A percentile compares a stretch with the other conserved stretches of the same genome.
phyloP scores from a whole-genome alignment of 1,284 basidiomycete species.

The Pascua guehoae region DNA sequence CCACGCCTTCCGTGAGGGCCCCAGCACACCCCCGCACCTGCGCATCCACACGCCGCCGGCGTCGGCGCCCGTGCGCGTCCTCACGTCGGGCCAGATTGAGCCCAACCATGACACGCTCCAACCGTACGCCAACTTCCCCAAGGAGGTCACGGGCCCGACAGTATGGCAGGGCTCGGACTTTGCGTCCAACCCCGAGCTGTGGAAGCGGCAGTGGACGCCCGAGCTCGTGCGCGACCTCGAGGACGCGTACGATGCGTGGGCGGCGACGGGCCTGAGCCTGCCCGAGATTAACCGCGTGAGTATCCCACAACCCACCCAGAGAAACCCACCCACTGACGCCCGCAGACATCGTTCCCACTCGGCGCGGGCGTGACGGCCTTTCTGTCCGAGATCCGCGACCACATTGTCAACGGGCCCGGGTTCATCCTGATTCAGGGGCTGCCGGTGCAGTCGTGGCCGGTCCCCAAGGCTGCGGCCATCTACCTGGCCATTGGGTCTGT shows the following conservation, averaged over 20 bases:
- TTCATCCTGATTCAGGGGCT: constrained; percentile 51
- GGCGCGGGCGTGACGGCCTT: constrained; percentile 16
- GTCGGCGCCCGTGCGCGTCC: background rate
- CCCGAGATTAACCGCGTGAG: constrained; percentile 31
- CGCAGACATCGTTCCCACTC: constrained; percentile 31
- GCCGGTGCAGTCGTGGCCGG: constrained; percentile 44
- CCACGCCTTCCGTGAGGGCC: too few relatives aligned
- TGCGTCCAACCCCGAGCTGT: constrained; percentile 20
- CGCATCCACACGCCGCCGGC: too few relatives aligned
- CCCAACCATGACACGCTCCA: constrained; percentile 19
- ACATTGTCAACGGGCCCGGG: constrained; percentile 39
- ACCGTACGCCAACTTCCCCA: constrained; percentile 44
- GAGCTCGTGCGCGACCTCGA: constrained; percentile 29
- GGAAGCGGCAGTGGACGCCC: constrained; percentile 31
- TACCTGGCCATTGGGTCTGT: constrained; percentile 49
- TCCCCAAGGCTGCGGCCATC: constrained; percentile 45
- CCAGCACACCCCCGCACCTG: too few relatives aligned
- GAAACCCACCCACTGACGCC: background rate
- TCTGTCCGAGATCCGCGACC: constrained; percentile 26
- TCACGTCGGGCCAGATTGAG: constrained; percentile 35
- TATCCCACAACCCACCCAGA: background rate
- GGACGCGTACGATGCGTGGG: constrained; percentile 28
- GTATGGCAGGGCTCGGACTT: constrained; percentile 37
- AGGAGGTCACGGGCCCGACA: constrained; percentile 39
- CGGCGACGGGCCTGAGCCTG: constrained; percentile 20